Evolutionary conservation across 2,329 filamentous ascomycete genomes (phyloP).

Genomic region (Daldinia sp.): DNA sequence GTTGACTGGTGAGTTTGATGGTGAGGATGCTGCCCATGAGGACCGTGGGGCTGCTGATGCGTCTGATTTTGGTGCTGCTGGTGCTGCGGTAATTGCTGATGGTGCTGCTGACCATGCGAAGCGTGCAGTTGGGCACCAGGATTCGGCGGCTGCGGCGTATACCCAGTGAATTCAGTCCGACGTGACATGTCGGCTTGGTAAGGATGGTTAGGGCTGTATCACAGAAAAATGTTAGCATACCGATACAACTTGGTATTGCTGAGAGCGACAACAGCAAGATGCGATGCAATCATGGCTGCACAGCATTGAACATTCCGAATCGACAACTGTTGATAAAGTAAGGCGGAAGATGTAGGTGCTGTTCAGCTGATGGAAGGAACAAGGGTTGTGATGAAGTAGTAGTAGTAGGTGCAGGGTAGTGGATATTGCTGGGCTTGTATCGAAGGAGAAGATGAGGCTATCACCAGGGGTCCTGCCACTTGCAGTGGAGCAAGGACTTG

Average conservation of each 20-base stretch:
- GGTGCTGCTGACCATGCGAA: slow-evolving; percentile 45
- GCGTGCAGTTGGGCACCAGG: slow-evolving; percentile 49
- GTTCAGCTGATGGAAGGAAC: slow-evolving; percentile 14
- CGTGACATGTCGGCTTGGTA: slow-evolving; percentile 62
- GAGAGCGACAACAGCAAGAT: slow-evolving; percentile 31
- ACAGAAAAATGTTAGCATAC: slow-evolving; percentile 48
- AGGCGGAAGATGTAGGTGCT: slow-evolving; percentile 6
- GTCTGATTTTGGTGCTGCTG: slow-evolving; percentile 50
- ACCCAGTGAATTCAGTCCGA: slow-evolving; percentile 54
- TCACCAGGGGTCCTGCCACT: slow-evolving; percentile 36
- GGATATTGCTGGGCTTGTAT: slow-evolving; percentile 17
- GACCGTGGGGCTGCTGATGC: slow-evolving; percentile 41
- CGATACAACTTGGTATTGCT: slow-evolving; percentile 33
- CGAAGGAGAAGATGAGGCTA: slow-evolving; percentile 33
- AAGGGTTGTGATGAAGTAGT: slow-evolving; percentile 25
- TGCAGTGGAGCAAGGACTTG: slow-evolving; percentile 28
- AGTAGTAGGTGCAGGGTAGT: slow-evolving; percentile 22
- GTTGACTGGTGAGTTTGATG: slow-evolving; percentile 44
- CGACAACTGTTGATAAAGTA: slow-evolving; percentile 14
- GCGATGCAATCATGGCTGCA: slow-evolving; percentile 39
- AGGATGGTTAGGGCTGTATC: slow-evolving; percentile 55
- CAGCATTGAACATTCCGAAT: slow-evolving; percentile 26
- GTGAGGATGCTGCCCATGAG: slow-evolving; percentile 43
- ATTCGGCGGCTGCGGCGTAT: slow-evolving; percentile 42
- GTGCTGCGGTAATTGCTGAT: slow-evolving; percentile 47